Conservation (phyloP, 768 basidiomycete genomes). For the Trametes elegans region DNA sequence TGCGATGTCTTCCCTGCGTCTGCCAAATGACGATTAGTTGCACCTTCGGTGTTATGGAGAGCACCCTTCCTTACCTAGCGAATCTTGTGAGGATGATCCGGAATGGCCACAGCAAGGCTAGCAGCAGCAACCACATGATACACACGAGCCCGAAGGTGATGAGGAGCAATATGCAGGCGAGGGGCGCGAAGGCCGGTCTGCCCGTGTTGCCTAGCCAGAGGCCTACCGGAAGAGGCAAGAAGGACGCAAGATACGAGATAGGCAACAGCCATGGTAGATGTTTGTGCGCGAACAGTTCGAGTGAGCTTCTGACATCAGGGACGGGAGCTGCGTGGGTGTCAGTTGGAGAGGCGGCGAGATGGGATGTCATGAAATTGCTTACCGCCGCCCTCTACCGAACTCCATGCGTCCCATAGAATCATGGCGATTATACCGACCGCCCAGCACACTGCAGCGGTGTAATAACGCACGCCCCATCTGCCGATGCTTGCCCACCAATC, state of each 20-base stretch:
- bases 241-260: constrained; percentile 43
- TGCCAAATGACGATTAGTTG: neutral
- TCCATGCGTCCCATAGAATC: constrained; percentile 54
- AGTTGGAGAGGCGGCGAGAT: neutral
- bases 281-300: constrained; percentile 41
- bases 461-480: constrained; percentile 70
- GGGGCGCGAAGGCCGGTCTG: constrained; percentile 41
- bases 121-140: constrained; percentile 55
- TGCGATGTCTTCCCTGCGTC: constrained; percentile 10
- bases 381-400: constrained; percentile 27
- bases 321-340: constrained; percentile 34
- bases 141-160: constrained; percentile 64
- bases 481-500: constrained; percentile 75
- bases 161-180: constrained; percentile 59
- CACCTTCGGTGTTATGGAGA: neutral
- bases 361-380: constrained; percentile 11
- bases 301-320: constrained; percentile 49
- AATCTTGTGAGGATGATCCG: constrained; percentile 29
- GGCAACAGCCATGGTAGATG: constrained; percentile 43
- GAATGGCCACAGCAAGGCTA: constrained; percentile 46
- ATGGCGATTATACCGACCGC: constrained; percentile 65
- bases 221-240: constrained; percentile 55
- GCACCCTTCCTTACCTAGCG: constrained; percentile 17
- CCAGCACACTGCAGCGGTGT: constrained; percentile 72
- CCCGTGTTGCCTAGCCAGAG: constrained; percentile 62